These are phyloP conservation scores for Lupinus albus DNA, from an alignment of 306 rosid species.

Conservation along the genomic window DNA sequence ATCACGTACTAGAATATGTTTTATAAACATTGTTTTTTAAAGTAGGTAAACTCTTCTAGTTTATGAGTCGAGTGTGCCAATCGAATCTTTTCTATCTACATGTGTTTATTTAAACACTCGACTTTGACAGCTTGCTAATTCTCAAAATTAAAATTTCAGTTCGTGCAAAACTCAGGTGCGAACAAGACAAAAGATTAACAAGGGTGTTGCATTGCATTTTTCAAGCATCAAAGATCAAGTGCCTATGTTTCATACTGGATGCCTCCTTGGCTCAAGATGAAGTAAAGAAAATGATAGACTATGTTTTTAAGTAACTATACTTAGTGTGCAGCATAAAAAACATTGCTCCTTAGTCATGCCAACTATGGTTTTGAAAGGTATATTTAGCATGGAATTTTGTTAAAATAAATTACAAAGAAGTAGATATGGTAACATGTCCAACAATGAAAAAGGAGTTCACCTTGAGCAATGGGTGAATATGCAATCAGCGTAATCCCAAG, in stretches of 20 bases:
- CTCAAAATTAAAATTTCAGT: not conserved
- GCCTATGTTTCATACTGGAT: too few species aligned
- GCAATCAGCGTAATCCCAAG: constrained; percentile 92
- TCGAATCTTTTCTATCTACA: not conserved
- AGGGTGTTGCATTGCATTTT: too few species aligned
- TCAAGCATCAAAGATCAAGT: too few species aligned
- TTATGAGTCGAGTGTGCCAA: not conserved
- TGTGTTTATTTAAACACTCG: not conserved
- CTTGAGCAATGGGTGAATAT: constrained; percentile 96
- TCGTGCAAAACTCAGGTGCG: not conserved
- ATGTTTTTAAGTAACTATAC: too few species aligned
- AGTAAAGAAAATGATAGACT: too few species aligned
- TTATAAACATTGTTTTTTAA: not conserved
- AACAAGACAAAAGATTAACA: not conserved
- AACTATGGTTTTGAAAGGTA: not conserved
- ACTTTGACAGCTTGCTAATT: constrained; percentile 4
- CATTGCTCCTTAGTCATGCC: not conserved
- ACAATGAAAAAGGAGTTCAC: constrained; percentile 45
- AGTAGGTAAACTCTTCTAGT: not conserved
- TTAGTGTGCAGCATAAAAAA: not conserved
- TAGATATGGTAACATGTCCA: not conserved
- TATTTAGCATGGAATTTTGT: not conserved
- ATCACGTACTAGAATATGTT: not conserved
- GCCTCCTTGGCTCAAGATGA: too few species aligned
- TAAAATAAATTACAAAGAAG: not conserved